These are phyloP conservation scores for Boletus speciosus DNA, from an alignment of 768 basidiomycete genomes.

Conservation along the genomic window DNA sequence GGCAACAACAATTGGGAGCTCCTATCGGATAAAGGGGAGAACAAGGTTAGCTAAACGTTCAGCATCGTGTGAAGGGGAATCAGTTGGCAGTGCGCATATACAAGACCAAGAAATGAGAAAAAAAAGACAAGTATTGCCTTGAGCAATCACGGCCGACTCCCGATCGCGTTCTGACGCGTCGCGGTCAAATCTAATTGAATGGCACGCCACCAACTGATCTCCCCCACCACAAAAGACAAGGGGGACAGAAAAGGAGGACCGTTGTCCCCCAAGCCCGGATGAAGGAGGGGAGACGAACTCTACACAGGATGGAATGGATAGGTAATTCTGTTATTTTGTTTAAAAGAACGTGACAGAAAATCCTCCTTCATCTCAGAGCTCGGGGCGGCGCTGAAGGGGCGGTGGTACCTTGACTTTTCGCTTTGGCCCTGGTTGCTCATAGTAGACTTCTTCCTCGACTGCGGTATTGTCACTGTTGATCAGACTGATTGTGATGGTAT, in stretches of 20 bases:
- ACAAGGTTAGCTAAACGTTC: slow-evolving; percentile 34
- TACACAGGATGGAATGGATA: slow-evolving; percentile 47
- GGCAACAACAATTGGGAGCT: slow-evolving; percentile 38
- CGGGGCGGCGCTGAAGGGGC: slow-evolving; percentile 78
- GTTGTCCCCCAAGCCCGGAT: slow-evolving; percentile 89
- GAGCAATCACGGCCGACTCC: slow-evolving; percentile 23
- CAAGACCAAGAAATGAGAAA: slow-evolving; percentile 12
- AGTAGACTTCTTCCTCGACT: slow-evolving; percentile 78
- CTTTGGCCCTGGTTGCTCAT: slow-evolving; percentile 65
- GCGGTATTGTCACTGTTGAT: slow-evolving; percentile 66
- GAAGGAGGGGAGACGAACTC: slow-evolving; percentile 82
- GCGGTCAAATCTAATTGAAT: slow-evolving; percentile 24
- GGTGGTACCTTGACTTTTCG: slow-evolving; percentile 91
- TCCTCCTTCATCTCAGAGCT: slow-evolving; percentile 95
- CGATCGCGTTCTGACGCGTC: slow-evolving; percentile 31
- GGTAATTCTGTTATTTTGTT: slow-evolving; percentile 23
- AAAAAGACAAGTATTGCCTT: slow-evolving; percentile 35
- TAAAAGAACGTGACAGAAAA: slow-evolving; percentile 34
- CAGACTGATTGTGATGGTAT: slow-evolving; percentile 38
- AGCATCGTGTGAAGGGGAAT: slow-evolving; percentile 33
- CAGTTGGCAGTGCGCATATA: slow-evolving; percentile 32
- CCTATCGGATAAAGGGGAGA: slow-evolving; percentile 31
- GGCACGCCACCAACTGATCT: slow-evolving; percentile 32
- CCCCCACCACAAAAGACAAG: slow-evolving; percentile 50
- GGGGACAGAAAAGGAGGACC: slow-evolving; percentile 68